Evolutionary conservation across 2,329 filamentous ascomycete genomes (phyloP), one percentile per base, ranked within the genome.

Genomic region (Trichoderma sp.): DNA sequence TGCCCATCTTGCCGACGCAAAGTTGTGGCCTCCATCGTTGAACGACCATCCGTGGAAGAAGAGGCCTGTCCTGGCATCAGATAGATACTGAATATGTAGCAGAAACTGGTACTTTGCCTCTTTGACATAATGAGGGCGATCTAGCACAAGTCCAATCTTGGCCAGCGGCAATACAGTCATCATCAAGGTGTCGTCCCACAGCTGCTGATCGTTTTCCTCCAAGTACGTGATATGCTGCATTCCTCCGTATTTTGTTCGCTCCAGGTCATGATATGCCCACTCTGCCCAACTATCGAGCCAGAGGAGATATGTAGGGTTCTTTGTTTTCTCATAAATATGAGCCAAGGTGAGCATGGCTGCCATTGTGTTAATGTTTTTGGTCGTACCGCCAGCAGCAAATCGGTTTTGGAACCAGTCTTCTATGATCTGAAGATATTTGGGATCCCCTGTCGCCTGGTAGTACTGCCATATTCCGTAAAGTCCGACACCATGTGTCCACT

Each of bases 381-480:
- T 72, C 3, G 69, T 72, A 8, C 69, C 69, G 6, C 69, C 69
- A 2, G 69, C 33, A 27, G 59, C 27, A 29, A 72, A 72, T 12
- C 69, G 27, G 12, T 27, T 31, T 8, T 27, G 38, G 35, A 72
- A 72, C 69, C 69, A 72, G 8, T 64, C 59, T n/a, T 72, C 69
- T n/a, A 72, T 72, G 38, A 72, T 72, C 9, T 72, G 69, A 1
- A 72, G 59, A 53, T 72, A 64, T 8, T 72, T 53, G 31, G 35
- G 24, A 45, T 72, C 59, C 6, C 59, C 59, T 5, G 69, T 72
- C n/a, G 45, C 24, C 27, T 72, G 69, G 7, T 72, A 72, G 38
- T 72, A 72, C 4, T 72, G 59, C 69, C 69, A 72, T 63, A 72
- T 72, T n/a, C 69, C 69, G 18, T 72, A 72, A 11, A 72, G 59